Evolutionary conservation across 495 filamentous ascomycete species (phyloP), one percentile per base, ranked within the genome.

Genomic region (Neurospora hispaniola): DNA sequence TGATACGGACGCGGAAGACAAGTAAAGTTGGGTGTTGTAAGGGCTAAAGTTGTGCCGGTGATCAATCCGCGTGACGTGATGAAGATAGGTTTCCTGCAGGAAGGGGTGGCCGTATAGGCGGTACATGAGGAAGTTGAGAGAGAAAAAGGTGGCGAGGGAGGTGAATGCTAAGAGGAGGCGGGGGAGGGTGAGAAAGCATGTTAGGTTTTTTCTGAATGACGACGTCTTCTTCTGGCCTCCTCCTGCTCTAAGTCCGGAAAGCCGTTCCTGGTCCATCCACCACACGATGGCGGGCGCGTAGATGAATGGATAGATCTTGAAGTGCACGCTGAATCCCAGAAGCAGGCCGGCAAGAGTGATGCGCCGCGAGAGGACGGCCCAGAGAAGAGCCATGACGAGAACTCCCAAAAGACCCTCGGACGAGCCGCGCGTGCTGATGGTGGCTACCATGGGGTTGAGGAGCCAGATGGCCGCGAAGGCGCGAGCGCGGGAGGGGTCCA

Each of bases 221-320:
- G 40, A 10, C 9, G 40, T 10, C 8, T 8, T 41, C 40, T 11
- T 41, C 8, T 9, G 40, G 40, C 40, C 40, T 41, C 8, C 40
- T 41, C 8, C 40, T 39, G 5, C 40, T 41, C 40, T 9, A 41
- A 8, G 39, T 8, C 54, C 35, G 18, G 66, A 74, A 72, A 82
- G 79, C 40, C 75, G 76, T 77, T 89, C 86, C 0, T 81, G 80
- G 75, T 93, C 92, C 84, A 97, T 89, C 91, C 90, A 94, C 92
- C 92, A 96, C 9, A 98, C 78, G 40, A 98, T 92, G 0, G 93
- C 91, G 0, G 89, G 85, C 1, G 92, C 94, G 81, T 99, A 99
- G 44, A 98, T 93, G 78, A 98, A 97, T 1, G 96, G 96, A 79
- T 98, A 99, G 71, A 99, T 99, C 84, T 99, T 99, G 80, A 98